A percentile compares a stretch with the other conserved stretches of the same genome.
phyloP scores from a whole-genome alignment of 345 rosid species.

The Rhodamnia rubescens region DNA sequence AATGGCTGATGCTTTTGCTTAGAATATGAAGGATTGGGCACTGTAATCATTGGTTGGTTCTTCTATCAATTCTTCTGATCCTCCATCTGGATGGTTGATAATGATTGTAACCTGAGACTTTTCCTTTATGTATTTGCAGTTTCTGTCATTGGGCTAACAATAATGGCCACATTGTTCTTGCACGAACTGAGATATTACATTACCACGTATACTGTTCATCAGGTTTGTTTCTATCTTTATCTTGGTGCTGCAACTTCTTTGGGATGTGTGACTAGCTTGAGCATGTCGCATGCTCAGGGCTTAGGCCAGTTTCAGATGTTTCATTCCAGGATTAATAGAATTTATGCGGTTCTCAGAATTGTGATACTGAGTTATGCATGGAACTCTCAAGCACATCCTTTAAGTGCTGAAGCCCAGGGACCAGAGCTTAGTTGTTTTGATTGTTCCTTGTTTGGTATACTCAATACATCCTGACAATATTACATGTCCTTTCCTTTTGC shows the following conservation, averaged over 20 bases:
- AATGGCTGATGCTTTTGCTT: neutral
- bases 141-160: slow-evolving; percentile 66
- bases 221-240: slow-evolving; percentile 32
- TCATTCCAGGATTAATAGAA: neutral
- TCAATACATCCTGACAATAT: neutral
- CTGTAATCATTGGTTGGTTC: neutral
- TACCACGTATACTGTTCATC: slow-evolving; percentile 68
- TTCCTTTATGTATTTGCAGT: slow-evolving; percentile 32
- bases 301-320: neutral
- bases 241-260: neutral
- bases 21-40: neutral
- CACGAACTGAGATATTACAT: slow-evolving; percentile 88
- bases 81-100: neutral
- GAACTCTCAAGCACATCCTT: neutral
- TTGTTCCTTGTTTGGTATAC: neutral
- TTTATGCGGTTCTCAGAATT: neutral
- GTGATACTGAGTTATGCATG: neutral
- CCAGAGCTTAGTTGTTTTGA: neutral
- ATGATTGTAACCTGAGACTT: neutral
- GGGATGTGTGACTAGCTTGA: neutral
- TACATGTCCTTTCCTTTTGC: neutral
- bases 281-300: neutral
- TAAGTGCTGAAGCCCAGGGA: neutral
- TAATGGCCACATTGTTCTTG: slow-evolving; percentile 81
- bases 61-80: neutral